Evolutionary conservation across 352 stramenopile species (phyloP), one percentile per base, ranked within the genome.

Genomic region (Pythium aquatile): DNA sequence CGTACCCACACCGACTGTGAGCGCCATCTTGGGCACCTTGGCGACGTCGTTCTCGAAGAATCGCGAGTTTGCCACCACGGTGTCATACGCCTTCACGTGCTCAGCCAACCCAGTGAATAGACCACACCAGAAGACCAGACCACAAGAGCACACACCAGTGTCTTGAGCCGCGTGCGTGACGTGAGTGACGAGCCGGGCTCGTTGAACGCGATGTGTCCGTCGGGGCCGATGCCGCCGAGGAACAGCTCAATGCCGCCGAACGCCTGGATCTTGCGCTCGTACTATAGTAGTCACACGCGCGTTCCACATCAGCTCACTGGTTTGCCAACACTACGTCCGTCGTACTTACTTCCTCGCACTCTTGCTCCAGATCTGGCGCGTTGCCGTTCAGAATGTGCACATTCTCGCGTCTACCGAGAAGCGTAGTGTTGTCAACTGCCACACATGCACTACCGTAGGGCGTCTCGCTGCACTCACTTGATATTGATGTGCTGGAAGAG

Each of bases 201-300:
- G 64, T 97, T 97, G 82, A 97, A 97, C 13, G 89, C 91, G 70
- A 97, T 97, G 77, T 97, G 91, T 29, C 91, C 90, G 68, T 97
- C 90, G n/a, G 87, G 90, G 0, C 91, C 91, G 64, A 97, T 97
- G 49, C 91, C 90, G n/a, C 90, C 89, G 5, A 97, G 70, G 67
- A 97, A 97, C 16, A 97, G 84, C 74, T 97, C 88, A 55, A 97
- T 97, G 37, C 91, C 90, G 26, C 91, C 91, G 24, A 79, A 71
- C 5, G 65, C 58, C n/a, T 71, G 68, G 69, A 97, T 96, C 69
- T 96, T 89, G 30, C 58, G 71, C 69, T 97, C 90, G 69, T 93
- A 97, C 72, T 82, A 48, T 11, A 24, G 20, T 24, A 24, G 20
- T 24, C 20, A 24, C 44, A 35, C 54, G 4, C 20, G 28, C 53